Conservation (phyloP, 305 asterid species). For the Withania somnifera region DNA sequence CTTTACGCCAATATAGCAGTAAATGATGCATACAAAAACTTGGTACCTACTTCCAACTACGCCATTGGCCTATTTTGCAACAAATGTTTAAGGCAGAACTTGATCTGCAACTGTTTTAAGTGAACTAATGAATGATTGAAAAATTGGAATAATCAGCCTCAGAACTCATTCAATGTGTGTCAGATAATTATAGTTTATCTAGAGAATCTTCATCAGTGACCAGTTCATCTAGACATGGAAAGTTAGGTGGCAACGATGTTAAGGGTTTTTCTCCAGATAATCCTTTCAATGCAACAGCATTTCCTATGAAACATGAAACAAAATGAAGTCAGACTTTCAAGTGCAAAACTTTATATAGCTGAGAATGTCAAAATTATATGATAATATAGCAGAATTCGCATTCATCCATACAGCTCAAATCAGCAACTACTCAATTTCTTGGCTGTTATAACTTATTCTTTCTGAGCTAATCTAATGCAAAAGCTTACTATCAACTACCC, state of each 20-base stretch:
- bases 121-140: neutral
- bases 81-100: neutral
- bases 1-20: neutral
- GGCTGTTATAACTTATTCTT: no score
- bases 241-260: neutral
- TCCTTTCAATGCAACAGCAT: conserved; percentile 19
- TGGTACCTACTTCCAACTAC: neutral
- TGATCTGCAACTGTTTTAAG: neutral
- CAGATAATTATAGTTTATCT: no score
- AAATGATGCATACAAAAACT: neutral
- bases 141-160: no score
- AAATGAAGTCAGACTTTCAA: conserved; percentile 40
- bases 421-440: no score
- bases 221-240: neutral
- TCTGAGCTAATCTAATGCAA: no score
- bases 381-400: no score
- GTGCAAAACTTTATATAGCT: no score
- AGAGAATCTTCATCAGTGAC: no score
- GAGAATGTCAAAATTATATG: neutral
- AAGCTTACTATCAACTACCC: no score
- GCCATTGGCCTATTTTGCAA: neutral
- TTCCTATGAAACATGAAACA: no score
- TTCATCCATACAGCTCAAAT: no score
- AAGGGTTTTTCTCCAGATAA: neutral
- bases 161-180: no score